A percentile compares a stretch with the other conserved stretches of the same genome.
Evolutionary conservation across 2,329 filamentous ascomycete species (phyloP).

Genomic region (Penicillium sp.): DNA sequence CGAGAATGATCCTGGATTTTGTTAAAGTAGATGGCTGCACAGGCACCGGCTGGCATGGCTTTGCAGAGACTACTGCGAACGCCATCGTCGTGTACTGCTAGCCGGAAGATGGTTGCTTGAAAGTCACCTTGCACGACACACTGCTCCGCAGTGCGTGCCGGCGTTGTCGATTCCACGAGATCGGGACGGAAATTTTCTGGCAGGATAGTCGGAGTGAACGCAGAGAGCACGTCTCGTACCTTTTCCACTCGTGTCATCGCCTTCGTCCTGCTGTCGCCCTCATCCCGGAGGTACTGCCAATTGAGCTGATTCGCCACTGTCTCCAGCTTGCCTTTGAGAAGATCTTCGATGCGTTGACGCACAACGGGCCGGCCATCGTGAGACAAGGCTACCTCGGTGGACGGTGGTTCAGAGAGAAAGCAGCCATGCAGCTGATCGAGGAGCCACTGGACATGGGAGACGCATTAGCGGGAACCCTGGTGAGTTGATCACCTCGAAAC

Average conservation of each 20-base stretch:
- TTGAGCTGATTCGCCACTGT: slow-evolving; percentile 31
- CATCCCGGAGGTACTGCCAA: slow-evolving; percentile 35
- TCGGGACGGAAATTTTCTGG: slow-evolving; percentile 44
- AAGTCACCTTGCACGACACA: slow-evolving; percentile 47
- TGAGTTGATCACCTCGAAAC: background rate
- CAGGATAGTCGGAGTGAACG: slow-evolving; percentile 40
- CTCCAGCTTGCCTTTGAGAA: slow-evolving; percentile 33
- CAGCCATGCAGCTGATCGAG: slow-evolving; percentile 41
- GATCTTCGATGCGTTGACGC: slow-evolving; percentile 31
- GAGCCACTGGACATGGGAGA: slow-evolving; percentile 35
- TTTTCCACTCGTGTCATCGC: slow-evolving; percentile 40
- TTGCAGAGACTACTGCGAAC: slow-evolving; percentile 43
- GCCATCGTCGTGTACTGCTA: slow-evolving; percentile 45
- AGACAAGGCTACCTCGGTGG: slow-evolving; percentile 30
- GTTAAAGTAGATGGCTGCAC: slow-evolving; percentile 45
- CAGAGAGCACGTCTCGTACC: slow-evolving; percentile 46
- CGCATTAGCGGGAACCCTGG: slow-evolving; percentile 2
- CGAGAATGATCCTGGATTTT: slow-evolving; percentile 40
- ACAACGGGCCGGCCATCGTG: slow-evolving; percentile 32
- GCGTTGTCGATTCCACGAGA: slow-evolving; percentile 35
- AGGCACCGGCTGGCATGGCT: slow-evolving; percentile 41
- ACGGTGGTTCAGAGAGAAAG: slow-evolving; percentile 29
- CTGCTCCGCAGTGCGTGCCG: slow-evolving; percentile 37
- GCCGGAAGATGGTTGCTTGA: slow-evolving; percentile 45
- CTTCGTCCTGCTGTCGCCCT: slow-evolving; percentile 17